A percentile compares a stretch with the other conserved stretches of the same genome.
Conservation (phyloP, 441 rosid genomes). For the Hura crepitans region DNA sequence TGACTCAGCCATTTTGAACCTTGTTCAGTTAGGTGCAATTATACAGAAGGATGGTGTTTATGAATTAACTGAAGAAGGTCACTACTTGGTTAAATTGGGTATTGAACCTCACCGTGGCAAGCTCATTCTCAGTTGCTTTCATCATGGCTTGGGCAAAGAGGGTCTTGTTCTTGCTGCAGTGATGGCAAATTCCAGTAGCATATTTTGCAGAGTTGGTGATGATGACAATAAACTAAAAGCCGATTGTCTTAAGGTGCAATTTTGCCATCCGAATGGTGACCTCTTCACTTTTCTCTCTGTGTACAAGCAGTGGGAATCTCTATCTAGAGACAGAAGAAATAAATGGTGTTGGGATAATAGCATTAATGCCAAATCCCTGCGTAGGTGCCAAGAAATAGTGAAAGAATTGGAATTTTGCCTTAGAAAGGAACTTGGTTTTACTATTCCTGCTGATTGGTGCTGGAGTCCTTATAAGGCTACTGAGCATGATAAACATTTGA, state of each 20-base stretch:
- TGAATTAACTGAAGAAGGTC: conserved; percentile 63
- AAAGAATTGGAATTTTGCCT: conserved; percentile 65
- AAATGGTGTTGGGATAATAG: conserved; percentile 95
- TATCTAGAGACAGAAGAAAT: conserved; percentile 46
- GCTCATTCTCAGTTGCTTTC: conserved; percentile 55
- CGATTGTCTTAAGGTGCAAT: conserved; percentile 73
- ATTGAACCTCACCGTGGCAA: conserved; percentile 89
- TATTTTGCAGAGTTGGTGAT: conserved; percentile 87
- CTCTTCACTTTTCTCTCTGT: conserved; percentile 85
- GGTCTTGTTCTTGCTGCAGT: conserved; percentile 90
- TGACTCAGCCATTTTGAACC: conserved; percentile 64
- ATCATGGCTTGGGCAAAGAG: conserved; percentile 54
- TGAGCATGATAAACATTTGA: conserved; percentile 44
- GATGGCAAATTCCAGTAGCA: conserved; percentile 83
- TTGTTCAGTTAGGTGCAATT: conserved; percentile 76
- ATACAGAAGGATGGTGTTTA: conserved; percentile 33
- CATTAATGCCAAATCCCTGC: conserved; percentile 85
- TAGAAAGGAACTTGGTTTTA: conserved; percentile 50
- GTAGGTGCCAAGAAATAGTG: conserved; percentile 78
- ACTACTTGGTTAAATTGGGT: conserved; percentile 67
- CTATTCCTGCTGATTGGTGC: conserved; percentile 54
- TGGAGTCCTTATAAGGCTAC: conserved; percentile 54
- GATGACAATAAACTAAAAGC: conserved; percentile 64
- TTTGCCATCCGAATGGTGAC: conserved; percentile 78
- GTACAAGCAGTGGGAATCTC: conserved; percentile 68